Conservation (phyloP, 148 eudicot species). For the Nyssa sinensis region DNA sequence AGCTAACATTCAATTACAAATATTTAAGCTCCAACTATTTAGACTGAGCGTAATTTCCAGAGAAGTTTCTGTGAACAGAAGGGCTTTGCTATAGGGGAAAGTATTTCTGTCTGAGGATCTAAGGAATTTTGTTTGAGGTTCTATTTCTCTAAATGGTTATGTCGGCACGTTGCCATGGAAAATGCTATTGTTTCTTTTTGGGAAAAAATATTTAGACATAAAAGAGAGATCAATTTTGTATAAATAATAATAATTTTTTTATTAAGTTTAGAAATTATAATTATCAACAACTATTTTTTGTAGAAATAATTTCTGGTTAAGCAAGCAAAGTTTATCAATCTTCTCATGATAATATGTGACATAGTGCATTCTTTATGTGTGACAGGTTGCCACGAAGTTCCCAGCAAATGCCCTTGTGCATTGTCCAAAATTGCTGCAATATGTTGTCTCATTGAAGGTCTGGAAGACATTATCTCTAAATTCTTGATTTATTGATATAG, state of each 20-base stretch:
- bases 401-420: conserved; percentile 87
- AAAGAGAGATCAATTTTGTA: no score
- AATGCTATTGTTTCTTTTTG: no score
- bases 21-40: not conserved
- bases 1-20: conserved; percentile 1
- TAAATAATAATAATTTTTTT: no score
- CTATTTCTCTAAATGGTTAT: no score
- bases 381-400: conserved; percentile 85
- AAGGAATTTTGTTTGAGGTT: no score
- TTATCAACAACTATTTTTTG: no score
- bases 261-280: no score
- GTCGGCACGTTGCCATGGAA: no score
- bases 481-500: not conserved
- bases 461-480: conserved; percentile 1
- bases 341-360: not conserved
- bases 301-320: not conserved
- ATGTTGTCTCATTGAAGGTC: conserved; percentile 75
- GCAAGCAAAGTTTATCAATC: not conserved
- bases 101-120: not conserved
- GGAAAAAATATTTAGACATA: no score
- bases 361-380: not conserved
- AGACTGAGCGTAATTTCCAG: not conserved
- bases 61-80: not conserved
- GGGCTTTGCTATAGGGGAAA: not conserved
- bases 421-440: conserved; percentile 56